Evolutionary conservation across 1,284 basidiomycete genomes (phyloP).

Genomic region (Microbotryum intermedium): DNA sequence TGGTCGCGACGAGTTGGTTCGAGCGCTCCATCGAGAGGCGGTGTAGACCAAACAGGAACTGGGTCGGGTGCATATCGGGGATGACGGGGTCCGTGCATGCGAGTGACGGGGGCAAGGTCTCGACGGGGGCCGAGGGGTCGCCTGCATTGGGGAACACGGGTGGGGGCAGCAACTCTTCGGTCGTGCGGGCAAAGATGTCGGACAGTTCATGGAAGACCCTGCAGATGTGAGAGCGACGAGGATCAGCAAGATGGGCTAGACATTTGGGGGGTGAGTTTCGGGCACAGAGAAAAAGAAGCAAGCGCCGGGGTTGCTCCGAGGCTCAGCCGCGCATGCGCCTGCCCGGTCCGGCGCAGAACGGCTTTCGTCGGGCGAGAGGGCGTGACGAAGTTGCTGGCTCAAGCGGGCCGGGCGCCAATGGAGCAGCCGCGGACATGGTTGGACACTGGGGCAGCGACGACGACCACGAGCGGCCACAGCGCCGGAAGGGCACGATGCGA

Average conservation of each 20-base stretch:
- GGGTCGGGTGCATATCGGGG: slow-evolving; percentile 40
- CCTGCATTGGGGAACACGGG: slow-evolving; percentile 25
- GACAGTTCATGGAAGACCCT: slow-evolving; percentile 33
- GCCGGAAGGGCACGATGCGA: not conserved
- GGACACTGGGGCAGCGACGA: not conserved
- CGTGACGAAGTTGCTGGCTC: slow-evolving; percentile 39
- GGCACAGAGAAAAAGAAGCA: slow-evolving; percentile 39
- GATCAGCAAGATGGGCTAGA: not conserved
- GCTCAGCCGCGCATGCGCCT: slow-evolving; percentile 42
- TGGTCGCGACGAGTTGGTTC: slow-evolving; percentile 41
- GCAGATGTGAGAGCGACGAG: not conserved
- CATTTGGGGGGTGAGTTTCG: not conserved
- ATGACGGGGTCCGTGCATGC: slow-evolving; percentile 30
- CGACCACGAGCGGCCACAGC: not conserved
- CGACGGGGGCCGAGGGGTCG: slow-evolving; percentile 25
- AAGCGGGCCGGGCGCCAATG: slow-evolving; percentile 3
- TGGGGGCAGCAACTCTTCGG: slow-evolving; percentile 29
- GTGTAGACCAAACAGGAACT: slow-evolving; percentile 44
- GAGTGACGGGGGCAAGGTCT: slow-evolving; percentile 27
- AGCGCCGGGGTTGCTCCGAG: slow-evolving; percentile 42
- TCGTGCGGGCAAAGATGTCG: slow-evolving; percentile 28
- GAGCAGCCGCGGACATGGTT: not conserved
- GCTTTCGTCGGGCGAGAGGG: slow-evolving; percentile 41
- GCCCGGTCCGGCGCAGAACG: too few species aligned
- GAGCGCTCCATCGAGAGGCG: slow-evolving; percentile 45